phyloP scores from a whole-genome alignment of 2,329 filamentous ascomycete genomes.

The Ophiostoma pallidulum region DNA sequence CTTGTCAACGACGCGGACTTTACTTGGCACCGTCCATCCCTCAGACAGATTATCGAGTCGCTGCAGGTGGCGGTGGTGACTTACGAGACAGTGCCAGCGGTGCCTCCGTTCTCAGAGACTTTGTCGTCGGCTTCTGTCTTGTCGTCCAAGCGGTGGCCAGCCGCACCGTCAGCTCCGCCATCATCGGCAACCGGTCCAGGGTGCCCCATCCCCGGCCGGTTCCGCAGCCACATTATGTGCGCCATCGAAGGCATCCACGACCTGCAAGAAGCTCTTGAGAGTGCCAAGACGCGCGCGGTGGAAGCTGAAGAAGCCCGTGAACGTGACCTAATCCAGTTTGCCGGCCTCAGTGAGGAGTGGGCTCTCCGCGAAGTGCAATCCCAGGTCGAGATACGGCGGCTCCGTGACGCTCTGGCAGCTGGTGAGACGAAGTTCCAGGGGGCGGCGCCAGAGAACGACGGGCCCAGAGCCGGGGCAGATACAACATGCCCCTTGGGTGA shows the following conservation, averaged over 20 bases:
- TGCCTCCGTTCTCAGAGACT: not conserved
- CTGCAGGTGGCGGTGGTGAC: constrained; percentile 35
- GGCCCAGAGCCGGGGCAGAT: not conserved
- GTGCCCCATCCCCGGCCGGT: constrained; percentile 29
- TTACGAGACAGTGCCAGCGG: constrained; percentile 15
- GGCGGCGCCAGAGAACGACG: not conserved
- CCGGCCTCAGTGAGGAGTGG: constrained; percentile 29
- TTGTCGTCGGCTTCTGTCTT: not conserved
- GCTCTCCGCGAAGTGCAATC: constrained; percentile 29
- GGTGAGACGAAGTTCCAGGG: constrained; percentile 5
- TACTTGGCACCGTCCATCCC: constrained; percentile 31
- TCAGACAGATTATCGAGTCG: constrained; percentile 35
- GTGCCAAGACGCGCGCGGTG: constrained; percentile 19
- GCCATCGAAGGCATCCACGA: constrained; percentile 29
- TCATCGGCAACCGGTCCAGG: not conserved
- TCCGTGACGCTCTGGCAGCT: constrained; percentile 27
- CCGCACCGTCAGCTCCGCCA: not conserved
- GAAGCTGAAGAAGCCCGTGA: constrained; percentile 24
- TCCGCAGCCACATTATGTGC: constrained; percentile 33
- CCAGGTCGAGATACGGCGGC: constrained; percentile 30
- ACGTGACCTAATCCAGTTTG: constrained; percentile 27
- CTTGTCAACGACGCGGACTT: constrained; percentile 14
- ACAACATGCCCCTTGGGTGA: not conserved
- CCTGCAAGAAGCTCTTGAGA: constrained; percentile 19
- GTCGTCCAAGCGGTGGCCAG: not conserved